Conservation (phyloP, 768 basidiomycete genomes). For the Pisolithus albus region DNA sequence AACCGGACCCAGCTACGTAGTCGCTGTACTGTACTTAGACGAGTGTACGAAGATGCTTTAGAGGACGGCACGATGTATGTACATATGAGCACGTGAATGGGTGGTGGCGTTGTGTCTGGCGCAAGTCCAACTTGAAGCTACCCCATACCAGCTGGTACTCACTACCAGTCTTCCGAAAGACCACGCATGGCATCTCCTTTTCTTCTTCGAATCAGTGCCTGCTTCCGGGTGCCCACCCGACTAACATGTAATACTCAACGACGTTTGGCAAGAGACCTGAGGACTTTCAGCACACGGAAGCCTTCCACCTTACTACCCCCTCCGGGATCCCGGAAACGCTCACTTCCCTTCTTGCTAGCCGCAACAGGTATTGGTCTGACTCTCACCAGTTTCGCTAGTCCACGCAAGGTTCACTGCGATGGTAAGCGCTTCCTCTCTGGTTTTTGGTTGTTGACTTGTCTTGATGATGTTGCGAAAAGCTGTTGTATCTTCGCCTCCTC, state of each 20-base stretch:
- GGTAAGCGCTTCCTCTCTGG: conserved; percentile 27
- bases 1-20: too few relatives aligned
- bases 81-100: too few relatives aligned
- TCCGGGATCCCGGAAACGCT: conserved; percentile 5
- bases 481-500: conserved; percentile 6
- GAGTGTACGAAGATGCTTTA: too few relatives aligned
- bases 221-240: conserved; percentile 9
- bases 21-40: too few relatives aligned
- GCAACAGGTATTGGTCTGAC: conserved; percentile 40
- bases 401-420: conserved; percentile 44
- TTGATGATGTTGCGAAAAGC: conserved; percentile 2
- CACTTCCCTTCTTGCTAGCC: conserved; percentile 16
- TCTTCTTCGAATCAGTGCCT: conserved; percentile 9
- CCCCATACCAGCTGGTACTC: neutral
- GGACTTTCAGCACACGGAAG: neutral
- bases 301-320: neutral
- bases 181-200: conserved; percentile 5
- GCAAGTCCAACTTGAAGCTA: too few relatives aligned
- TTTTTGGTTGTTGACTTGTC: neutral
- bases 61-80: too few relatives aligned
- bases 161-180: neutral
- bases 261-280: neutral
- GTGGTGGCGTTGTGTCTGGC: too few relatives aligned
- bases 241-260: conserved; percentile 3
- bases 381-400: conserved; percentile 29